Evolutionary conservation across 139 green algal species (phyloP), one percentile per base, ranked within the genome.

Genomic region (Chlorella sp.): DNA sequence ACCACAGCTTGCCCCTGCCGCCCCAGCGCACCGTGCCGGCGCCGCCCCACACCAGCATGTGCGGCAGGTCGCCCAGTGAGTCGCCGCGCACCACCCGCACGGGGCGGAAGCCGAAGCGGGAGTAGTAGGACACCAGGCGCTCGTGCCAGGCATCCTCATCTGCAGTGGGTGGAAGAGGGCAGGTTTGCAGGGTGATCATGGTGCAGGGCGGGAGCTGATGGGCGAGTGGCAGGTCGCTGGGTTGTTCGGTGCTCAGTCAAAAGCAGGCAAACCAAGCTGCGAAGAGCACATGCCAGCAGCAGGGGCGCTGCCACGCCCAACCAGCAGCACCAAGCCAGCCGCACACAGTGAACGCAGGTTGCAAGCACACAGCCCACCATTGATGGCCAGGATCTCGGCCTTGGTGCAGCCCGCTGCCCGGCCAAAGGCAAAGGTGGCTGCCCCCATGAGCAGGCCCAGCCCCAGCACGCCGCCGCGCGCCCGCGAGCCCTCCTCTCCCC

Each of bases 371-470:
- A 47, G 20, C 30, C 91, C 92, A 79, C 97, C 94, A 78, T 96
- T 95, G 80, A 98, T 98, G 3, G 95, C 95, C 20, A 98, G 87
- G 34, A 97, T 96, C 76, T 98, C 94, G 1, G 93, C 93, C 30
- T 87, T 95, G 0, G 21, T 71, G 88, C 92, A 96, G n/a, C 93
- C 93, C 1, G 64, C 69, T 0, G 63, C 78, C n/a, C 30, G 32
- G n/a, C 89, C 94, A 79, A 92, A 85, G 28, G 88, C 90, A 68
- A 98, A 94, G 11, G 89, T 90, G 12, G 95, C 92, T 1, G 80
- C 89, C 12, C 89, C 93, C 41, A 98, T 79, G 4, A 97, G 86
- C 70, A 96, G 82, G 0, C 94, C 93, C 78, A 98, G 85, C 0
- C 94, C 94, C 11, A 94, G 82, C 5, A 86, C 79, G 26, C 89